phyloP scores from a whole-genome alignment of 1,284 basidiomycete genomes.

The Heterobasidion irregulare region DNA sequence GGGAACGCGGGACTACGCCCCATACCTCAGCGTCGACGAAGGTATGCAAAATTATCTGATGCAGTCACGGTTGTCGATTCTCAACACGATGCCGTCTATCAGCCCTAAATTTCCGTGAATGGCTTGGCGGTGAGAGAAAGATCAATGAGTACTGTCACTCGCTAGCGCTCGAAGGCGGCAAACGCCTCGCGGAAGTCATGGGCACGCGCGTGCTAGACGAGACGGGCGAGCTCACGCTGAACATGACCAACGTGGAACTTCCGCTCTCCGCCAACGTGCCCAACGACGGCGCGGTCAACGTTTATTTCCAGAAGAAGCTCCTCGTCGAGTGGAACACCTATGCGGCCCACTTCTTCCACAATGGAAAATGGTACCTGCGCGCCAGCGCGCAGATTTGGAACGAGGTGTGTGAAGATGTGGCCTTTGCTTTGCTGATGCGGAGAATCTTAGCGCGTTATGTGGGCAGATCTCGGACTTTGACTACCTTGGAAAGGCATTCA shows the following conservation, averaged over 20 bases:
- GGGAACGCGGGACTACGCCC: conserved; percentile 55
- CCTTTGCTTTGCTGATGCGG: neutral
- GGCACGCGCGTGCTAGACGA: conserved; percentile 60
- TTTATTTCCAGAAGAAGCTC: conserved; percentile 27
- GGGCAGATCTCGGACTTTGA: conserved; percentile 1
- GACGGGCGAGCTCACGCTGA: conserved; percentile 55
- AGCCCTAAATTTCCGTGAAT: conserved; percentile 74
- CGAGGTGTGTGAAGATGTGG: conserved; percentile 41
- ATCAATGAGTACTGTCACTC: conserved; percentile 73
- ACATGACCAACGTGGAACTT: conserved; percentile 63
- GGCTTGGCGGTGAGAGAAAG: conserved; percentile 76
- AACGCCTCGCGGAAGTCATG: conserved; percentile 52
- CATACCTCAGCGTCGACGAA: conserved; percentile 43
- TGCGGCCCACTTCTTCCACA: conserved; percentile 43
- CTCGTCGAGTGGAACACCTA: conserved; percentile 35
- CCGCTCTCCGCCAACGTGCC: conserved; percentile 24
- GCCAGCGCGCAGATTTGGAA: conserved; percentile 70
- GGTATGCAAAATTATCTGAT: conserved; percentile 28
- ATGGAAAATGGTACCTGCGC: conserved; percentile 62
- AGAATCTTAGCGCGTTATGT: neutral
- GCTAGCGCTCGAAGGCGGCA: conserved; percentile 69
- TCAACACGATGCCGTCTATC: conserved; percentile 9
- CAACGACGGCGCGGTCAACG: conserved; percentile 19
- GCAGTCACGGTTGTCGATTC: conserved; percentile 1
- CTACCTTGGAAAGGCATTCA: neutral